Evolutionary conservation across 202 grass and related monocot genomes (phyloP).

Genomic region (Setaria italica): DNA sequence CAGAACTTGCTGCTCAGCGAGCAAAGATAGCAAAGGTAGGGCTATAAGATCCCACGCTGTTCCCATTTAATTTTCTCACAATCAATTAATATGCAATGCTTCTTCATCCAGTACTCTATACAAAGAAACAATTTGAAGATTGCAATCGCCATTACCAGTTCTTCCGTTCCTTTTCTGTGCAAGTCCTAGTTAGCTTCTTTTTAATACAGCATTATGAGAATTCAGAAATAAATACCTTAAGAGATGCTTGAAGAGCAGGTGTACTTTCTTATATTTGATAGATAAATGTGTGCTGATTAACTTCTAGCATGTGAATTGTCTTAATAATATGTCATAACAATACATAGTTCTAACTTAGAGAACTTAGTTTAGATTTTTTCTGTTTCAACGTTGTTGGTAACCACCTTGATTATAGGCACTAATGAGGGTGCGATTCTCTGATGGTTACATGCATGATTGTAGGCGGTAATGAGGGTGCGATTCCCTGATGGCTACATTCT

Average conservation of each 20-base stretch:
- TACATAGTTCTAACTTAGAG: conserved; percentile 6
- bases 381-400: conserved; percentile 20
- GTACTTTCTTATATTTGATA: background rate
- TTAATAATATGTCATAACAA: background rate
- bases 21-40: conserved; percentile 82
- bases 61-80: conserved; percentile 2
- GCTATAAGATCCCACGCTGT: background rate
- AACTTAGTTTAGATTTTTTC: background rate
- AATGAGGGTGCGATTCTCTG: conserved; percentile 76
- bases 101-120: background rate
- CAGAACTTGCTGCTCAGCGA: conserved; percentile 80
- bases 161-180: conserved; percentile 5
- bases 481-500: conserved; percentile 94
- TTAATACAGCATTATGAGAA: conserved; percentile 18
- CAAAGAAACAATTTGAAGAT: background rate
- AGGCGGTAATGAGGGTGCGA: conserved; percentile 82
- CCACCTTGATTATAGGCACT: conserved; percentile 57
- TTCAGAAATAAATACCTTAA: background rate
- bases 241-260: conserved; percentile 6
- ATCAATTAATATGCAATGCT: conserved; percentile 2
- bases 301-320: background rate
- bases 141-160: background rate
- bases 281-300: conserved; percentile 14
- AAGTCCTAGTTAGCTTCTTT: conserved; percentile 8
- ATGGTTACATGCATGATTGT: conserved; percentile 75